Percentiles rank a stretch among this genome's conserved stretches.
phyloP scores from a whole-genome alignment of 331 rosid genomes.

The Cydonia oblonga region DNA sequence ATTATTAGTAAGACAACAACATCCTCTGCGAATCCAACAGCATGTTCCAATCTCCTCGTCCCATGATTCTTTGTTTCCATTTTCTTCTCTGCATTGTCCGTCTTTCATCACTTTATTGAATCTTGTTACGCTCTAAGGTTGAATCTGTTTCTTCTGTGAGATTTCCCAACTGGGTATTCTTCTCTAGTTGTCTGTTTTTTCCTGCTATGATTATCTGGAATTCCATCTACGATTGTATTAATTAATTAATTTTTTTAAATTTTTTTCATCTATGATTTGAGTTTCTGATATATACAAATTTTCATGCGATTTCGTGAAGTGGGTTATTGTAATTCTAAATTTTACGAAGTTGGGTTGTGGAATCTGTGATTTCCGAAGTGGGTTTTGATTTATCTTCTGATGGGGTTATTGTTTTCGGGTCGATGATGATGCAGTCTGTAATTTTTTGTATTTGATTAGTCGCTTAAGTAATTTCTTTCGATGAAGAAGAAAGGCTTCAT shows the following conservation, averaged over 20 bases:
- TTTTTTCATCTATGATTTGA: background rate
- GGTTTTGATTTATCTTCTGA: background rate
- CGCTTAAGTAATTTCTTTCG: background rate
- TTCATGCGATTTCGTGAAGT: background rate
- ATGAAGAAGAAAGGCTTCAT: background rate
- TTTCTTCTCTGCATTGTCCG: background rate
- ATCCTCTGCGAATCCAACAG: constrained; percentile 1
- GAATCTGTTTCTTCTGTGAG: background rate
- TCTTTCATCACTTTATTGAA: background rate
- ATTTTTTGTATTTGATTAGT: background rate
- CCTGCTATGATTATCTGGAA: background rate
- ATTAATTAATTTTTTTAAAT: background rate
- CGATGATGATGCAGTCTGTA: background rate
- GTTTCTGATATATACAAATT: background rate
- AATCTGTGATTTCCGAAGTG: background rate
- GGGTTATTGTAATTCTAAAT: background rate
- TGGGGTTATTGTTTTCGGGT: background rate
- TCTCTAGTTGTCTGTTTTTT: background rate
- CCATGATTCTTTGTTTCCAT: background rate
- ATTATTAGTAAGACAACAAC: constrained; percentile 5
- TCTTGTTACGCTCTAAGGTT: background rate
- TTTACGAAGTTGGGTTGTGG: background rate
- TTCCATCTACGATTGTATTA: background rate
- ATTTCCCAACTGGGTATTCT: background rate
- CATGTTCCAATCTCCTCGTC: background rate